Percentiles rank a stretch among this genome's conserved stretches.
Conservation (phyloP, 208 protist genomes). For the Wallacemonas sp. region DNA sequence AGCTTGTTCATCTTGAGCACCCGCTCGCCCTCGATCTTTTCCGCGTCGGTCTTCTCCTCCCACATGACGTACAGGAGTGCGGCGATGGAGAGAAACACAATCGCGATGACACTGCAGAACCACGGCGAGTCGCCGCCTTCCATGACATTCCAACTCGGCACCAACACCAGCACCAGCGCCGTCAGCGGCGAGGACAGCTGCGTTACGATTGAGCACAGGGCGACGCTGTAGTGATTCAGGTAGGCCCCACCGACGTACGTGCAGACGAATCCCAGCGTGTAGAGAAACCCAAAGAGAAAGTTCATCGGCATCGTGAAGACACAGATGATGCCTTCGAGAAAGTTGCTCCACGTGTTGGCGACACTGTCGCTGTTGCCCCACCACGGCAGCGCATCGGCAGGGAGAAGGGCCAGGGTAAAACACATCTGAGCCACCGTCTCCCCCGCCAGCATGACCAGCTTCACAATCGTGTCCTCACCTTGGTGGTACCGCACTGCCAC, state of each 20-base stretch:
- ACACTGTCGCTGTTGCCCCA: slow-evolving; percentile 70
- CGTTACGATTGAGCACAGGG: slow-evolving; percentile 77
- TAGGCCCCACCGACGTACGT: slow-evolving; percentile 77
- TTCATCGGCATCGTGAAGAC: slow-evolving; percentile 64
- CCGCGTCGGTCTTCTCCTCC: slow-evolving; percentile 76
- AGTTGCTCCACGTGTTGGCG: slow-evolving; percentile 59
- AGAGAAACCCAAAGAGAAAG: slow-evolving; percentile 69
- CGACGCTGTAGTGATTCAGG: slow-evolving; percentile 87
- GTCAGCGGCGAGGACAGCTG: slow-evolving; percentile 80
- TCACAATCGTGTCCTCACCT: slow-evolving; percentile 76
- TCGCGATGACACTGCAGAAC: slow-evolving; percentile 68
- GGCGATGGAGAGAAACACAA: slow-evolving; percentile 55
- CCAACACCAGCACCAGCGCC: slow-evolving; percentile 67
- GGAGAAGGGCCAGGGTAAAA: slow-evolving; percentile 64
- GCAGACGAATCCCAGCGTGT: slow-evolving; percentile 76
- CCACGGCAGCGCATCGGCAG: slow-evolving; percentile 78
- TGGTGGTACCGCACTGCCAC: slow-evolving; percentile 44
- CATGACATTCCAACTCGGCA: slow-evolving; percentile 70
- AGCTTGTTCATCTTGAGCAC: slow-evolving; percentile 60
- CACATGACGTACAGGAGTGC: slow-evolving; percentile 73
- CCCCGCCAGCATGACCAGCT: slow-evolving; percentile 75
- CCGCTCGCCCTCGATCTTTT: slow-evolving; percentile 61
- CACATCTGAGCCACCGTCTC: slow-evolving; percentile 65
- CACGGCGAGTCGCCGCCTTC: slow-evolving; percentile 57
- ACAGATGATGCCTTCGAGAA: slow-evolving; percentile 57